Evolutionary conservation across 2,329 filamentous ascomycete species (phyloP), one percentile per base, ranked within the genome.

Genomic region (Aspergillus nomiae): DNA sequence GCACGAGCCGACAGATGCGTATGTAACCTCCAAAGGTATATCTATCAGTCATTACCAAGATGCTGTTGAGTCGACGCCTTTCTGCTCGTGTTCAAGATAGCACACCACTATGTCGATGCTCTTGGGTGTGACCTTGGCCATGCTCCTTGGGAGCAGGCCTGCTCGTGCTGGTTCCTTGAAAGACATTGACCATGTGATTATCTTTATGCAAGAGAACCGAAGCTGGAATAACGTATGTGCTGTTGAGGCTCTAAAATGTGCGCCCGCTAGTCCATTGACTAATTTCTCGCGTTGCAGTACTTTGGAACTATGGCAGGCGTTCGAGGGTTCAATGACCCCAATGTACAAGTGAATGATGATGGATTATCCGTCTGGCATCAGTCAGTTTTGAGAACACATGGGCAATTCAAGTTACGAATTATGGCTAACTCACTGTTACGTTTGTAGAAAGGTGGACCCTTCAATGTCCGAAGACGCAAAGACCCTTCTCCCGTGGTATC

Each of bases 221-320:
- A 74, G 77, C 36, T 79, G 75, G 69, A 76, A 79, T 55, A 74
- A 69, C 41, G 77, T 77, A 73, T 50, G 72, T 50, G 16, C 57
- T 34, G 12, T 26, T 7, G 21, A 4, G 16, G 2, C 50, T 30
- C 21, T 50, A 10, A 14, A 1, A 19, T 24, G 19, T 9, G 12
- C n/a, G 24, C 14, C 10, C 45, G 10, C 12, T 34, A 21, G 41
- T 8, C 16, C 21, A 24, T n/a, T 28, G 51, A 28, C 41, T 41
- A 28, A 36, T 50, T 19, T 53, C 21, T 48, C 58, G 34, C 8
- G 53, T 45, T 76, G 53, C 76, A 85, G 76, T 85, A 85, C 66
- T 85, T 85, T 70, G 84, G 84, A 12, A 84, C 83, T 4, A 85
- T 86, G 84, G 81, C 83, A 4, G 84, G 83, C 24, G 81, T 85